A percentile compares a stretch with the other conserved stretches of the same genome.
Conservation (phyloP, 148 eudicot species). For the Vaccinium myrtillus region DNA sequence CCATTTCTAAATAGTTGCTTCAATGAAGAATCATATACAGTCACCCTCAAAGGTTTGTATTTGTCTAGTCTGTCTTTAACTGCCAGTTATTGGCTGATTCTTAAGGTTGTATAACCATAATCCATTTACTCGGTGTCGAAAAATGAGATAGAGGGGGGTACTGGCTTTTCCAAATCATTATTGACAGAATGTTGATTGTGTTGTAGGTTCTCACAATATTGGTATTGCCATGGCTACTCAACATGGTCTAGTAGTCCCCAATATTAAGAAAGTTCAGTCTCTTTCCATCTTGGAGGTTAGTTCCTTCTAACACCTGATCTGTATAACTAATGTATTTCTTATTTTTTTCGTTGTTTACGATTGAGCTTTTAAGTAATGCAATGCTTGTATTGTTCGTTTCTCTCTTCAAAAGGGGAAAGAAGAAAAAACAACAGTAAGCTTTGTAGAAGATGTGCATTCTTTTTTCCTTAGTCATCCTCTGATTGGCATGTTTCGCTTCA, state of each 20-base stretch:
- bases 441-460: constrained; percentile 2
- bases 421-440: constrained; percentile 2
- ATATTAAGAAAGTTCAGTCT: constrained; percentile 84
- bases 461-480: background rate
- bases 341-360: background rate
- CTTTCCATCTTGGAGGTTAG: constrained; percentile 83
- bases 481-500: background rate
- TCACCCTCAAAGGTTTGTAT: constrained; percentile 69
- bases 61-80: background rate
- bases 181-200: background rate
- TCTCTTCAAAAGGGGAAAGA: background rate
- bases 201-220: constrained; percentile 82
- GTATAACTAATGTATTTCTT: background rate
- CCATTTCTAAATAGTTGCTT: constrained; percentile 83
- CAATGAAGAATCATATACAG: constrained; percentile 60
- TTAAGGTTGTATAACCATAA: background rate
- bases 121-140: background rate
- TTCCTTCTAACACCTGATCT: constrained; percentile 12
- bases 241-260: constrained; percentile 89
- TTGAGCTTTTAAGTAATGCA: background rate
- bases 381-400: background rate
- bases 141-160: background rate
- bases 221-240: constrained; percentile 99
- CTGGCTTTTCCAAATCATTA: background rate
- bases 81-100: background rate